These are phyloP conservation scores for Aspergillus kassunensis DNA, from an alignment of 495 filamentous ascomycete genomes.

Conservation along the genomic window DNA sequence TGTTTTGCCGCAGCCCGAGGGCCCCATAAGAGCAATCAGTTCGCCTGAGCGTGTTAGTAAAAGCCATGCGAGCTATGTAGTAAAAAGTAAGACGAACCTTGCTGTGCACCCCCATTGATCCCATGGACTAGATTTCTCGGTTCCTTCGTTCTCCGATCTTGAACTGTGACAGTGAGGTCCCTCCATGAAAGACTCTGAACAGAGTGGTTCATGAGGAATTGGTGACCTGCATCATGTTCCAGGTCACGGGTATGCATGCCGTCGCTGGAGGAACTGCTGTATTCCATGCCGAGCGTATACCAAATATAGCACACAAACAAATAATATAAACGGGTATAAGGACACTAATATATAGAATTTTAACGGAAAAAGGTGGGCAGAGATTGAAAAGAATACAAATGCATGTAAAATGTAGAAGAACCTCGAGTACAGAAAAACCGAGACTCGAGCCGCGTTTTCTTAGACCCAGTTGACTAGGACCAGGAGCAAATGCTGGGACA, in stretches of 20 bases:
- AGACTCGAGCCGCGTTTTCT: slow-evolving; percentile 2
- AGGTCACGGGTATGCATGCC: slow-evolving; percentile 20
- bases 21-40: slow-evolving; percentile 72
- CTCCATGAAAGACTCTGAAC: slow-evolving; percentile 57
- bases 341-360: neutral
- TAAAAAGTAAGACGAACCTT: too few relatives aligned
- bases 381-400: neutral
- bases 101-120: slow-evolving; percentile 28
- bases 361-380: neutral
- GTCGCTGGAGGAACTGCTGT: slow-evolving; percentile 8
- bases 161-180: slow-evolving; percentile 61
- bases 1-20: slow-evolving; percentile 72
- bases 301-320: neutral
- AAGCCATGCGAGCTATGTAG: too few relatives aligned
- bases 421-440: slow-evolving; percentile 1
- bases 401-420: too few relatives aligned
- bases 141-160: slow-evolving; percentile 60
- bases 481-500: too few relatives aligned
- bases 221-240: slow-evolving; percentile 24
- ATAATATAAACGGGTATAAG: too few relatives aligned
- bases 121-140: slow-evolving; percentile 40
- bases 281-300: neutral
- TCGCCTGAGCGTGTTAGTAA: slow-evolving; percentile 51
- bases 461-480: too few relatives aligned
- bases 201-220: slow-evolving; percentile 35